Base-by-base conservation (phyloP, 345 rosid species). In the Lepidium aucheri region DNA sequence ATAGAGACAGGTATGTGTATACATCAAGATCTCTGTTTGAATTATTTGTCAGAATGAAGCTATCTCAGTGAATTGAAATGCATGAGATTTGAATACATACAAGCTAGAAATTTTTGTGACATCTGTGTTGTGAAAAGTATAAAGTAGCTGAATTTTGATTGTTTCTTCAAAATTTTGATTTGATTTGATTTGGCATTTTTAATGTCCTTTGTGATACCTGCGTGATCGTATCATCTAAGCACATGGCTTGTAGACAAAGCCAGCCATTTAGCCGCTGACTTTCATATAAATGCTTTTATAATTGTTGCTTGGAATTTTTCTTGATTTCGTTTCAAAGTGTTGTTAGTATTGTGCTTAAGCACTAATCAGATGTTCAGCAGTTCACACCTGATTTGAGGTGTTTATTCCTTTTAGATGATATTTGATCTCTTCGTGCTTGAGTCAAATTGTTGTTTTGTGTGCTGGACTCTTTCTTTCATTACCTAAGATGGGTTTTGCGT, bases 161-260 rank as follows among this genome's bases (percentile, higher is more conserved):
- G 62, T 52, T 66, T 66, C 67, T 51, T 43, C 30, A 13, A 20
- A n/a, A 4, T 18, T 57, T 17, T 32, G 57, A 5, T 57, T 65
- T 65, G 49, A 35, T 60, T 73, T 74, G 73, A 53, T 59, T 53
- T 44, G 20, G 32, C 53, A 59, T 9, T 53, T 60, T 54, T 13
- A 43, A 11, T 51, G 35, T 56, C 26, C 13, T 46, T 3, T 7
- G 3, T 60, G 53, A 3, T 60, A 53, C 32, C 16, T 74, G 8
- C 64, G 74, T 74, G 65, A 54, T 24, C 5, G 43, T 74, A 38
- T 38, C 46, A 30, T 67, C 40, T 38, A 4, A 32, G 46, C 73
- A 61, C 73, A 67, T 74, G 77, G 73, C 38, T 74, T 74, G 32
- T 67, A 18, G 53, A 64, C 60, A 72, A 61, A 42, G 30, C 53